Evolutionary conservation across 257 asterid genomes (phyloP).

Genomic region (Gentiana straminea): DNA sequence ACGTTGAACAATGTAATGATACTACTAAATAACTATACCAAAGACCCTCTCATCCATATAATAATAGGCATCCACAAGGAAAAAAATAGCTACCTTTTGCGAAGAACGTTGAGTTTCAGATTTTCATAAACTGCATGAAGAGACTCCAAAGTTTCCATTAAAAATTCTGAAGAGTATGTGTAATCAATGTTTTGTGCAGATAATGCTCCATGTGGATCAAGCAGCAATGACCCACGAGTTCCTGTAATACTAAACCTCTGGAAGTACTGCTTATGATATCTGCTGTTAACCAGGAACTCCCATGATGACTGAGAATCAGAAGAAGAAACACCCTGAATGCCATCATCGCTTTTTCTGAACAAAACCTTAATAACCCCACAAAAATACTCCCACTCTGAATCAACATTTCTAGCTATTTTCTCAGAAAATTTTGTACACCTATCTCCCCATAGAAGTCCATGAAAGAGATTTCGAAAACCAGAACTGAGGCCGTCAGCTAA

Average conservation of each 20-base stretch:
- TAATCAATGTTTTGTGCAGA: conserved; percentile 21
- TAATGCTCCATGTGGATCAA: conserved; percentile 23
- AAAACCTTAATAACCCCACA: conserved; percentile 38
- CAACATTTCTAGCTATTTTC: conserved; percentile 36
- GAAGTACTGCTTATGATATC: conserved; percentile 50
- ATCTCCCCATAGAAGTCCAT: conserved; percentile 62
- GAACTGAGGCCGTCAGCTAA: conserved; percentile 79
- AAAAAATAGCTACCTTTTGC: conserved; percentile 52
- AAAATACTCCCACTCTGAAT: conserved; percentile 85
- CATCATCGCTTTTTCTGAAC: conserved; percentile 26
- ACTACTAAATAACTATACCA: background rate
- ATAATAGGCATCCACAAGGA: too few relatives aligned
- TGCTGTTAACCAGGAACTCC: conserved; percentile 79
- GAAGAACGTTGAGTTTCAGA: conserved; percentile 80
- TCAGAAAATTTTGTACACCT: conserved; percentile 41
- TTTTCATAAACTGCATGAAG: conserved; percentile 92
- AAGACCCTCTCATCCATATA: background rate
- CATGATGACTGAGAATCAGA: conserved; percentile 57
- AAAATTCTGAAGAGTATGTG: conserved; percentile 24
- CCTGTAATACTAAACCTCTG: conserved; percentile 32
- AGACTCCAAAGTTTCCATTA: conserved; percentile 54
- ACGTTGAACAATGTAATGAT: background rate
- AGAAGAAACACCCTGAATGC: conserved; percentile 26
- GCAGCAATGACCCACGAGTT: conserved; percentile 30
- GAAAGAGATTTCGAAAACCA: conserved; percentile 56